Percentiles rank a stretch among this genome's conserved stretches.
phyloP scores from a whole-genome alignment of 192 early-diverging fungal species.

The Coemansia furcata region DNA sequence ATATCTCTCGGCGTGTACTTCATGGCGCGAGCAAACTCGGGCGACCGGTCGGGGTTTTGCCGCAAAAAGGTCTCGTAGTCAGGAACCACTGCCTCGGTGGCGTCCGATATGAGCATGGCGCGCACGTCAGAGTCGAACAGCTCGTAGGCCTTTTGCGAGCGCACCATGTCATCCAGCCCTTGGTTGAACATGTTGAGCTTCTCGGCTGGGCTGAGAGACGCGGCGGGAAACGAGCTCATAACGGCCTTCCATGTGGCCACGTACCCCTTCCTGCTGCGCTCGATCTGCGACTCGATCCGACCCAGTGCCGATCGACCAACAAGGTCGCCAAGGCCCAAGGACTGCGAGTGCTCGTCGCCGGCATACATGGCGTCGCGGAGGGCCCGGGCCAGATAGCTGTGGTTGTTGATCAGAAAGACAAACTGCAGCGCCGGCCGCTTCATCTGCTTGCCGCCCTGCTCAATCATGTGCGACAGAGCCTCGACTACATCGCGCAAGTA shows the following conservation, averaged over 20 bases:
- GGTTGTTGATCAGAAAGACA: slow-evolving; percentile 50
- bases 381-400: slow-evolving; percentile 45
- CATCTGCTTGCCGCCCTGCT: slow-evolving; percentile 51
- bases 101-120: slow-evolving; percentile 41
- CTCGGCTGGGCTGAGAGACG: slow-evolving; percentile 40
- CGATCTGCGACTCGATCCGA: slow-evolving; percentile 44
- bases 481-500: slow-evolving; percentile 49
- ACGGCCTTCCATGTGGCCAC: slow-evolving; percentile 49
- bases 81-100: slow-evolving; percentile 39
- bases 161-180: slow-evolving; percentile 50
- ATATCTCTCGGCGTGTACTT: slow-evolving; percentile 50
- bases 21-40: slow-evolving; percentile 44
- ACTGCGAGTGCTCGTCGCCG: slow-evolving; percentile 42
- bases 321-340: slow-evolving; percentile 46
- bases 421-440: slow-evolving; percentile 48
- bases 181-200: slow-evolving; percentile 50
- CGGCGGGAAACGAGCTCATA: slow-evolving; percentile 47
- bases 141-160: slow-evolving; percentile 42
- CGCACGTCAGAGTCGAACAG: slow-evolving; percentile 48
- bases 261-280: slow-evolving; percentile 48
- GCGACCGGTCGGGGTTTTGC: slow-evolving; percentile 47
- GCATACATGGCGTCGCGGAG: slow-evolving; percentile 48
- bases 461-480: slow-evolving; percentile 36
- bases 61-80: slow-evolving; percentile 45
- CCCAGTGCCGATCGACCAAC: slow-evolving; percentile 42